A percentile compares a stretch with the other conserved stretches of the same genome.
Conservation (phyloP, 1,139 yeast species). For the Diutina sp. region DNA sequence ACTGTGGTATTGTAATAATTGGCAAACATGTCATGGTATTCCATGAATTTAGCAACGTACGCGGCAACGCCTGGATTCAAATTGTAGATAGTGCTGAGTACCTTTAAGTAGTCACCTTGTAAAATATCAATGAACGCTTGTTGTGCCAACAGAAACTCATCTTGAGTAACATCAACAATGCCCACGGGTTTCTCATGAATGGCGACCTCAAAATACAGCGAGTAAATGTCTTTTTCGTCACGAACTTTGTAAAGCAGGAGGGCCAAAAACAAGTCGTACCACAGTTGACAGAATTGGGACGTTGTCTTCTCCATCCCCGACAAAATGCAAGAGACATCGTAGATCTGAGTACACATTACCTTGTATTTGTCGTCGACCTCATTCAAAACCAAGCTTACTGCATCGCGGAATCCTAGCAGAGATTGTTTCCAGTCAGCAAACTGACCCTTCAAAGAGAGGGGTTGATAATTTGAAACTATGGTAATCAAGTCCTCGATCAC, state of each 20-base stretch:
- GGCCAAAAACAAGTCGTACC: slow-evolving; percentile 66
- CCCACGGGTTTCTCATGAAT: slow-evolving; percentile 13
- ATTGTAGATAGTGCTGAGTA: slow-evolving; percentile 46
- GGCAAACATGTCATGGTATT: slow-evolving; percentile 47
- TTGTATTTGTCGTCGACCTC: slow-evolving; percentile 11
- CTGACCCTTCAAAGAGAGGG: slow-evolving; percentile 26
- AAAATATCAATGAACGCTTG: slow-evolving; percentile 48
- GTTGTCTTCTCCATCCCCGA: slow-evolving; percentile 46
- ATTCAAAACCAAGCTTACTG: slow-evolving; percentile 12
- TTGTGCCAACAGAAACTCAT: slow-evolving; percentile 22
- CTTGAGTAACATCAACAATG: slow-evolving; percentile 19
- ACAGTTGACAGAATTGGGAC: slow-evolving; percentile 32
- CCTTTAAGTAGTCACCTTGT: slow-evolving; percentile 44
- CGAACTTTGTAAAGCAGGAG: slow-evolving; percentile 49
- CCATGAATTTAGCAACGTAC: slow-evolving; percentile 48
- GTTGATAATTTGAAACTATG: slow-evolving; percentile 26
- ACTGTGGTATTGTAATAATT: slow-evolving; percentile 23
- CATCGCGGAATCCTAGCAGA: slow-evolving; percentile 39
- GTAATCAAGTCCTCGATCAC: slow-evolving; percentile 35
- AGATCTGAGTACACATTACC: slow-evolving; percentile 17
- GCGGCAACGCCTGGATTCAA: slow-evolving; percentile 62
- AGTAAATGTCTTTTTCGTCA: slow-evolving; percentile 21
- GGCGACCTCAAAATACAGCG: slow-evolving; percentile 22
- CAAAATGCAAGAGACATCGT: slow-evolving; percentile 29
- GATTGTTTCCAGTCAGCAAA: slow-evolving; percentile 39